Conservation (phyloP, 306 rosid species). For the Inga oerstediana region DNA sequence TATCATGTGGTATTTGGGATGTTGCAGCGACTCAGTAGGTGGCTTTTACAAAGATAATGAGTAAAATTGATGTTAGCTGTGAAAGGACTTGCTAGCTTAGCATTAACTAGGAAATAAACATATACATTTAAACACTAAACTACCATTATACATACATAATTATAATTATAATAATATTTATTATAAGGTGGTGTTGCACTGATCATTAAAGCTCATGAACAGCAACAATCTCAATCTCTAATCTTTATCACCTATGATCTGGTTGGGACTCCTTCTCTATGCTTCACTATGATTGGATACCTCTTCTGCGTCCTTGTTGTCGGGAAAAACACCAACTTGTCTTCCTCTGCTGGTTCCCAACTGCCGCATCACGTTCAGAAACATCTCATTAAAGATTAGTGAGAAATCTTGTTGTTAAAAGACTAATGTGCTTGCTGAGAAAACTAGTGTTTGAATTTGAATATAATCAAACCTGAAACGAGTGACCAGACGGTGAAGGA, state of each 20-base stretch:
- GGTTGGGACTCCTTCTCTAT: constrained; percentile 31
- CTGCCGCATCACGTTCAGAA: constrained; percentile 14
- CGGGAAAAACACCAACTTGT: constrained; percentile 91
- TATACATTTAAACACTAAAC: constrained; percentile 17
- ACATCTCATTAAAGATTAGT: not conserved
- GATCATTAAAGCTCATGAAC: constrained; percentile 24
- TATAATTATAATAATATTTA: constrained; percentile 7
- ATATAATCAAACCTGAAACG: constrained; percentile 59
- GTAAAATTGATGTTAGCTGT: not conserved
- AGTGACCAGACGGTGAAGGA: constrained; percentile 85
- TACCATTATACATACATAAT: not conserved
- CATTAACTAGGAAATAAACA: not conserved
- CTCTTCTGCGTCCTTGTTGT: constrained; percentile 94
- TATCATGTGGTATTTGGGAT: not conserved
- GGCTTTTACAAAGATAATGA: not conserved
- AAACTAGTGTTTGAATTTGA: not conserved
- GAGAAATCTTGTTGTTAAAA: not conserved
- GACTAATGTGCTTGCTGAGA: no score
- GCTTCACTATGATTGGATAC: constrained; percentile 74
- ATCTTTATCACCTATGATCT: not conserved
- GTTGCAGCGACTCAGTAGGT: not conserved
- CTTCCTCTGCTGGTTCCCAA: constrained; percentile 94
- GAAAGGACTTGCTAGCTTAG: not conserved
- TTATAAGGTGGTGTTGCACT: constrained; percentile 24
- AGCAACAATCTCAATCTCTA: constrained; percentile 12